Evolutionary conservation across 225 moss, liverwort and hornwort genomes (phyloP).

Genomic region (Thuidium tamariscinum): DNA sequence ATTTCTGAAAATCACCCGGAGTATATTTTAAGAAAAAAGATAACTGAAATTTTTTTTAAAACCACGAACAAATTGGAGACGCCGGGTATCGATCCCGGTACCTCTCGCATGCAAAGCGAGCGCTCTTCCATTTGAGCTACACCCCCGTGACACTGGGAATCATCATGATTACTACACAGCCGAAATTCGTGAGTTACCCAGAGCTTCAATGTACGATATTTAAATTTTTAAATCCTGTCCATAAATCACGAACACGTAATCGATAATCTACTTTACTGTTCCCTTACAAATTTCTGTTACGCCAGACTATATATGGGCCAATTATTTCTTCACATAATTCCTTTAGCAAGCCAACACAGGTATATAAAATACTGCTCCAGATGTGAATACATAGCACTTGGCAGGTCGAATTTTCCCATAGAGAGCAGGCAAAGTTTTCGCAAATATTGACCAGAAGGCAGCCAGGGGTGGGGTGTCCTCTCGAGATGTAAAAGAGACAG

Average conservation of each 20-base stretch:
- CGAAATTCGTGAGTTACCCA: no score
- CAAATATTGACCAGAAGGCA: neutral
- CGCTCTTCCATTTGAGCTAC: slow-evolving; percentile 13
- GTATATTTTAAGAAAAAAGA: neutral
- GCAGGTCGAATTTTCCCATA: neutral
- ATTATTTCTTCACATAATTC: no score
- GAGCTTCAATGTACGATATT: fast-evolving
- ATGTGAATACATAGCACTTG: neutral
- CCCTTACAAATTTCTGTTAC: no score
- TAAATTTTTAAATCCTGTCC: fast-evolving
- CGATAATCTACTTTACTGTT: no score
- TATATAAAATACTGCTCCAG: neutral
- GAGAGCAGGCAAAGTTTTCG: neutral
- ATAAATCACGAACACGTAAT: no score
- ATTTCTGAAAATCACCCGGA: no score
- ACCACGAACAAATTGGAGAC: no score
- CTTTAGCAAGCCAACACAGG: neutral
- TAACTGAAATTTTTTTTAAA: no score
- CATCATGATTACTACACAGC: fast-evolving
- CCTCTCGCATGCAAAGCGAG: slow-evolving; percentile 12
- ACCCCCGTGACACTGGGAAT: fast-evolving
- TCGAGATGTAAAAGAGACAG: neutral
- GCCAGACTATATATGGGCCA: no score
- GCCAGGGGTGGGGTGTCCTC: neutral
- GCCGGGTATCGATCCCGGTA: slow-evolving; percentile 9